phyloP scores from a whole-genome alignment of 305 asterid species.

The Rubia tinctorum region DNA sequence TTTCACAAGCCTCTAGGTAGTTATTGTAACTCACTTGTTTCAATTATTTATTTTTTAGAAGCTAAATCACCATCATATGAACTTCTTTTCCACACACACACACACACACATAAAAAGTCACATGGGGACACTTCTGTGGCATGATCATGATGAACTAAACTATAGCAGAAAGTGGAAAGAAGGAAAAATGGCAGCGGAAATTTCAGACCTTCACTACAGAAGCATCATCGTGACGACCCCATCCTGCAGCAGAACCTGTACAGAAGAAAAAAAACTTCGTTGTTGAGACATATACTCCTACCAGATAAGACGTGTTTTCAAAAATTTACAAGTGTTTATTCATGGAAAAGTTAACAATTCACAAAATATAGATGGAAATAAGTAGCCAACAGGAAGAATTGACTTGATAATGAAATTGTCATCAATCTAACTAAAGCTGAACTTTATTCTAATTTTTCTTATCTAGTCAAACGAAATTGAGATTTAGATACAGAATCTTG shows the following conservation, averaged over 20 bases:
- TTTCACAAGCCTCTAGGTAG: not conserved
- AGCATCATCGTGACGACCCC: conserved; percentile 97
- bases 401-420: not conserved
- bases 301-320: not conserved
- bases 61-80: not conserved
- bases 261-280: conserved; percentile 25
- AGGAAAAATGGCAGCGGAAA: conserved; percentile 17
- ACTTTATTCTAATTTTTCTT: not conserved
- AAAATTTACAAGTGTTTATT: not conserved
- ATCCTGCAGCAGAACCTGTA: conserved; percentile 98
- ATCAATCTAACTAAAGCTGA: not conserved
- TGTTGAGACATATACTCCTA: conserved; percentile 15
- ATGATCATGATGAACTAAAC: not conserved
- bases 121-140: not conserved
- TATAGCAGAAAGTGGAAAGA: conserved; percentile 1
- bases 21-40: not conserved
- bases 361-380: not conserved
- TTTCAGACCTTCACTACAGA: conserved; percentile 84
- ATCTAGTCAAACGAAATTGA: not conserved
- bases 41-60: not conserved
- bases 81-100: not conserved
- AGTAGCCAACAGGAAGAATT: not conserved
- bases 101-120: not conserved
- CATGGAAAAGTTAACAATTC: not conserved
- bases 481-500: not conserved